Base-by-base conservation (phyloP, 2,329 filamentous ascomycete genomes). In the Aspergillus japonicus region DNA sequence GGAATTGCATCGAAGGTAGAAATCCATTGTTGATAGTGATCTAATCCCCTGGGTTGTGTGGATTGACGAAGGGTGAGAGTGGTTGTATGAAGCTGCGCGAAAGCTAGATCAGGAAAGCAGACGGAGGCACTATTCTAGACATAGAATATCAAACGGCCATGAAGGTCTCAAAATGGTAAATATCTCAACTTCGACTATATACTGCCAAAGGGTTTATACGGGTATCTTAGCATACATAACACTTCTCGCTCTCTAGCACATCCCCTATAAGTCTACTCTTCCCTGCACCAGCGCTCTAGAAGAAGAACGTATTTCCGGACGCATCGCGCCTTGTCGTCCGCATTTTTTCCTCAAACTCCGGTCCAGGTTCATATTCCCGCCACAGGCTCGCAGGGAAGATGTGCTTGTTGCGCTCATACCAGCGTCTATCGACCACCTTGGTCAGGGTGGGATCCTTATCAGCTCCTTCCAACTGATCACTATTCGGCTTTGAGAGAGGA, bases 341-440 rank as follows among this genome's bases (percentile, higher is more conserved):
- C 84, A 78, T 96, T 64, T 77, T 78, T 63, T 80, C 74, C 60
- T 77, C 74, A 64, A 80, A 96, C 69, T 97, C 90, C 75, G 90
- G 91, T 62, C 91, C 91, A 0, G 92, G 89, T 66, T 96, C 93
- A 74, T 96, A 99, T 64, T 96, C 90, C 68, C 93, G 91, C 95
- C 95, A 99, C 50, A 94, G 85, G 73, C 91, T 98, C 21, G 94
- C 94, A 0, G 95, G 95, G 74, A 94, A 99, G 59, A 99, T 98
- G 76, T 99, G 95, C 78, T 98, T 99, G 75, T 98, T 97, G 71
- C 88, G 86, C 80, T 97, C 92, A 74, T 97, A 99, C 95, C 95
- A 99, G 61, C 95, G 83, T 61, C 95, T 85, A 78, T 99, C 94
- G 4, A 99, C 94, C 3, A 99, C 93, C 73, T 97, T 98, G 3